Conservation (phyloP, 2,329 filamentous ascomycete genomes). For the Cytospora piceicola region DNA sequence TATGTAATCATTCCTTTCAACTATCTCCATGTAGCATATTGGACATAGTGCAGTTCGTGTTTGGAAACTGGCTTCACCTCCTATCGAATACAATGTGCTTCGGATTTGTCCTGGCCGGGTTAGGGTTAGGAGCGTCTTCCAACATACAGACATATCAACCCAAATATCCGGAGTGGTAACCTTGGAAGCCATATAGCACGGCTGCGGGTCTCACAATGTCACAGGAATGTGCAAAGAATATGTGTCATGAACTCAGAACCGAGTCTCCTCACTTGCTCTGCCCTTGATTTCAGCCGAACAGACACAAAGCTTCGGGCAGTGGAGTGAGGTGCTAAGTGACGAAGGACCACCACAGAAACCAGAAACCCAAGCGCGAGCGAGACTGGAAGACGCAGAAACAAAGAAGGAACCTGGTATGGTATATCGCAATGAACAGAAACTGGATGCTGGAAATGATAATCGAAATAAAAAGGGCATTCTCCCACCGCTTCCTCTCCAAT, state of each 20-base stretch:
- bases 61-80: too few relatives aligned
- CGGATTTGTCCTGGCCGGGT: too few relatives aligned
- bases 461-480: conserved; percentile 6
- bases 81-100: too few relatives aligned
- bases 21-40: too few relatives aligned
- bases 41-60: too few relatives aligned
- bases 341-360: background rate
- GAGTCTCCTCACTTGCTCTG: background rate
- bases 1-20: too few relatives aligned
- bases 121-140: too few relatives aligned
- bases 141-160: too few relatives aligned
- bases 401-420: conserved; percentile 18
- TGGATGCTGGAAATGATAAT: conserved; percentile 20
- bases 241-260: background rate
- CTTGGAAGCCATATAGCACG: background rate
- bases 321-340: background rate
- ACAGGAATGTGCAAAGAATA: background rate
- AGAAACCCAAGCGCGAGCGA: background rate
- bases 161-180: too few relatives aligned
- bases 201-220: background rate
- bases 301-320: background rate
- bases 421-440: conserved; percentile 22
- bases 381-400: background rate
- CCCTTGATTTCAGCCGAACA: background rate
- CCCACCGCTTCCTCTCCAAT: background rate